Evolutionary conservation across 2,329 filamentous ascomycete species (phyloP).

Genomic region (Chlorencoelia australis): DNA sequence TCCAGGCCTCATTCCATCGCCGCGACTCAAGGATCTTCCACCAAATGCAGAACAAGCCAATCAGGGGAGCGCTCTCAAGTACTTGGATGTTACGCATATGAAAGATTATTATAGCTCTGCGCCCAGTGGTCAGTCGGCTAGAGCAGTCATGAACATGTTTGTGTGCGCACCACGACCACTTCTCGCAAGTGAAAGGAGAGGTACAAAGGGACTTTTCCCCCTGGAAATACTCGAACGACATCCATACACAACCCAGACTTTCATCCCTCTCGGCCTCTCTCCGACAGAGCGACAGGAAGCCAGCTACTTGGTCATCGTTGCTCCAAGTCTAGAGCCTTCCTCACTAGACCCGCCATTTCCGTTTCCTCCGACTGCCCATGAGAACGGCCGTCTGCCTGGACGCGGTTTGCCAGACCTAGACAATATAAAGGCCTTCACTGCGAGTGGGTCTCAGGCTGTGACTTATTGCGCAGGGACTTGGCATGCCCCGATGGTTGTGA

Average conservation of each 20-base stretch:
- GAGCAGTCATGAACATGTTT: slow-evolving; percentile 77
- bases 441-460: slow-evolving; percentile 68
- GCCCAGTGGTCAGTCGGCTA: slow-evolving; percentile 45
- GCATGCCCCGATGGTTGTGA: slow-evolving; percentile 91
- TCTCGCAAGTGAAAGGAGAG: slow-evolving; percentile 23
- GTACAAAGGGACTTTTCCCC: slow-evolving; percentile 40
- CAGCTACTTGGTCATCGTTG: slow-evolving; percentile 78
- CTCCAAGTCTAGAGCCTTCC: slow-evolving; percentile 56
- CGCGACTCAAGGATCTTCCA: slow-evolving; percentile 23
- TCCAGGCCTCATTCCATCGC: slow-evolving; percentile 42
- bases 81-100: slow-evolving; percentile 67
- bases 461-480: slow-evolving; percentile 88
- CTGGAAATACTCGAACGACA: slow-evolving; percentile 78
- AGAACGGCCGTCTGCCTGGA: slow-evolving; percentile 13
- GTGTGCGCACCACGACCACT: slow-evolving; percentile 62
- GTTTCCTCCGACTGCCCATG: slow-evolving; percentile 27
- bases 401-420: slow-evolving; percentile 56
- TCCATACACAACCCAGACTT: slow-evolving; percentile 90
- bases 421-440: slow-evolving; percentile 67
- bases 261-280: slow-evolving; percentile 61
- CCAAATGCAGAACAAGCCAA: slow-evolving; percentile 55
- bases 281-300: slow-evolving; percentile 33
- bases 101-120: slow-evolving; percentile 59
- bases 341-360: slow-evolving; percentile 31
- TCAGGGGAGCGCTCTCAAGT: slow-evolving; percentile 83